Evolutionary conservation across 768 basidiomycete genomes (phyloP).

Genomic region (Tylopilus subfusipes): DNA sequence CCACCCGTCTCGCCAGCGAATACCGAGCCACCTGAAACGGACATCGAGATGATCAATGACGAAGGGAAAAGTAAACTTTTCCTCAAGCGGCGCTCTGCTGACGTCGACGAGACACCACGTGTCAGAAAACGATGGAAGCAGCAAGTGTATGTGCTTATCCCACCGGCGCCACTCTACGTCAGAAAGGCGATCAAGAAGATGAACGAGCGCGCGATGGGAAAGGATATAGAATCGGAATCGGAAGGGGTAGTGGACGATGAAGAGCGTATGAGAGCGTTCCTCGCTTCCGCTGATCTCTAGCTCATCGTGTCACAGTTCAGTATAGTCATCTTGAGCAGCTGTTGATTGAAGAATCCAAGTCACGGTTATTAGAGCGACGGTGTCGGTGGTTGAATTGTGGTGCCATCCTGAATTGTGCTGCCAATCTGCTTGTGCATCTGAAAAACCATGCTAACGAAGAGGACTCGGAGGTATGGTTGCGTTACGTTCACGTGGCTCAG

Average conservation of each 20-base stretch:
- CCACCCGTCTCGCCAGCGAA: slow-evolving; percentile 34
- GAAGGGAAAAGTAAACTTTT: slow-evolving; percentile 1
- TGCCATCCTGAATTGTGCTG: slow-evolving; percentile 50
- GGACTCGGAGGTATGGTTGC: slow-evolving; percentile 26
- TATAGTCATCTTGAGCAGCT: slow-evolving; percentile 38
- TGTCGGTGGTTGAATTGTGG: slow-evolving; percentile 65
- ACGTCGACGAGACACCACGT: slow-evolving; percentile 9
- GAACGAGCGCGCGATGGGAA: slow-evolving; percentile 14
- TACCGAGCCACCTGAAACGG: slow-evolving; percentile 22
- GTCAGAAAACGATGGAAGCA: slow-evolving; percentile 25
- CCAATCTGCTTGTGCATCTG: slow-evolving; percentile 50
- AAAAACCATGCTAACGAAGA: slow-evolving; percentile 34
- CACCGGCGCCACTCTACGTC: slow-evolving; percentile 23
- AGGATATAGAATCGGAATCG: slow-evolving; percentile 16
- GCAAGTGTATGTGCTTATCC: slow-evolving; percentile 30
- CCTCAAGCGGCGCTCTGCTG: slow-evolving; percentile 22
- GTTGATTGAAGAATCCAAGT: slow-evolving; percentile 46
- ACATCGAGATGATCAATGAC: slow-evolving; percentile 15
- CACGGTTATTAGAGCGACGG: slow-evolving; percentile 41
- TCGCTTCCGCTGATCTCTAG: slow-evolving; percentile 20
- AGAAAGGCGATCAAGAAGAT: slow-evolving; percentile 16
- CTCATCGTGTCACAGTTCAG: slow-evolving; percentile 37
- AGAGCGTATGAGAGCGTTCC: slow-evolving; percentile 31
- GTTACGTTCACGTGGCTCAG: slow-evolving; percentile 1
- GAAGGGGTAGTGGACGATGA: slow-evolving; percentile 22